These are phyloP conservation scores for Angophora floribunda DNA, from an alignment of 345 rosid species.

Conservation along the genomic window DNA sequence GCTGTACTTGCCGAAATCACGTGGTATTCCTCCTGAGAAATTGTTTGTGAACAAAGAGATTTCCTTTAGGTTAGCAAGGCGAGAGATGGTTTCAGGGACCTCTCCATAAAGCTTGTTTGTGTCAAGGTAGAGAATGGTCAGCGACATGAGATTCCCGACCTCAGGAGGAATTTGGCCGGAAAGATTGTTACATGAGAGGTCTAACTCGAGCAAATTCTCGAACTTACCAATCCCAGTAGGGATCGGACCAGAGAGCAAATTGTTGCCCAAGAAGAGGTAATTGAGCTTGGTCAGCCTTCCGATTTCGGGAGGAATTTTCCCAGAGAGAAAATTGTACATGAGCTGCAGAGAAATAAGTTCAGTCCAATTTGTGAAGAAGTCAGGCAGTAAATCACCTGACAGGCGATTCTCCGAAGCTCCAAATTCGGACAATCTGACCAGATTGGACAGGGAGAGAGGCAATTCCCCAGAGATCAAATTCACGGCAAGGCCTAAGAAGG, in stretches of 20 bases:
- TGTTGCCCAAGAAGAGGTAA: slow-evolving; percentile 24
- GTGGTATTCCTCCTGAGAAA: slow-evolving; percentile 16
- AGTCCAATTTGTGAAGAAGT: too few species aligned
- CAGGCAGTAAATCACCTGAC: too few species aligned
- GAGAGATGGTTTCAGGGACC: too few species aligned
- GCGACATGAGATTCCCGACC: too few species aligned
- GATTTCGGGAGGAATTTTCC: slow-evolving; percentile 30
- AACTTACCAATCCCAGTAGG: slow-evolving; percentile 41
- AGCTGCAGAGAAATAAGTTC: neutral
- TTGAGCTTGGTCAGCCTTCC: slow-evolving; percentile 25
- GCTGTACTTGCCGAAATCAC: slow-evolving; percentile 39
- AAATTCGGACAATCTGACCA: too few species aligned
- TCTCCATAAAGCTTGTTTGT: too few species aligned
- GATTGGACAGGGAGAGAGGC: too few species aligned
- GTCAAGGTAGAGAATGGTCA: too few species aligned
- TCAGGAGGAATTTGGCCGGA: slow-evolving; percentile 31
- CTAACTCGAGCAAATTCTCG: slow-evolving; percentile 8
- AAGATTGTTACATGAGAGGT: slow-evolving; percentile 43
- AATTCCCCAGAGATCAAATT: too few species aligned
- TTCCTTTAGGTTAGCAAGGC: too few species aligned
- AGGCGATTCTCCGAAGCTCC: too few species aligned
- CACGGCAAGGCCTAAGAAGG: slow-evolving; percentile 12
- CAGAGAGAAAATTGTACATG: slow-evolving; percentile 30
- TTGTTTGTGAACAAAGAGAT: slow-evolving; percentile 20
- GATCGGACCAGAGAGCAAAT: slow-evolving; percentile 33